phyloP scores from a whole-genome alignment of 2,329 filamentous ascomycete genomes.

The Grosmannia huntii region DNA sequence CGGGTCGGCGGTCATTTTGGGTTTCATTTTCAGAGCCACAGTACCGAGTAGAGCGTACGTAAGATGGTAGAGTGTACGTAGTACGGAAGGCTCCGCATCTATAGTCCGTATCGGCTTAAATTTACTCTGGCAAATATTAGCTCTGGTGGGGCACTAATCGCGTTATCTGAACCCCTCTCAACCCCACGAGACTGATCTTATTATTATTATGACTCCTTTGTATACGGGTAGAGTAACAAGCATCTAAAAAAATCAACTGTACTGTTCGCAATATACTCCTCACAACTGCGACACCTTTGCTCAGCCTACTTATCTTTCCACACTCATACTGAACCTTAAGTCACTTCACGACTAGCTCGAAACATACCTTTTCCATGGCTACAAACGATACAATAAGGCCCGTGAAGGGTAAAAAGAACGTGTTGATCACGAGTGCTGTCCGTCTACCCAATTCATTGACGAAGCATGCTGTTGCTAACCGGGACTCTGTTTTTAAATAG shows the following conservation, averaged over 20 bases:
- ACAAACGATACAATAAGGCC: constrained; percentile 37
- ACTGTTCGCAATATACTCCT: neutral
- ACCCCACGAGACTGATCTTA: neutral
- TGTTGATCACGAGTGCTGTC: constrained; percentile 80
- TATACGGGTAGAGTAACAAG: neutral
- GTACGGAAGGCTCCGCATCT: too few relatives aligned
- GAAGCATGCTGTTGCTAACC: neutral
- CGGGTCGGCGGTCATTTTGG: constrained; percentile 24
- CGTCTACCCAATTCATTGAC: constrained; percentile 42
- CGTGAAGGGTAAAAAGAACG: constrained; percentile 64
- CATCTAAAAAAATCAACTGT: neutral
- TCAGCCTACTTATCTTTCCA: too few relatives aligned
- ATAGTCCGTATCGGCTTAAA: too few relatives aligned
- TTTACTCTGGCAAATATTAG: too few relatives aligned
- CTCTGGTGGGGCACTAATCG: neutral
- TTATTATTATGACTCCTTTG: neutral
- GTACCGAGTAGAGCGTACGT: too few relatives aligned
- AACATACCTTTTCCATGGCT: neutral
- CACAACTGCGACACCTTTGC: too few relatives aligned
- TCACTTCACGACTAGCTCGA: neutral
- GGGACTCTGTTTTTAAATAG: neutral
- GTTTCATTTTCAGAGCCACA: neutral
- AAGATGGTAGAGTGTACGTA: too few relatives aligned
- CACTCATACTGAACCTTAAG: too few relatives aligned
- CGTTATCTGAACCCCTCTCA: neutral